These are phyloP conservation scores for Penicillium cinerascens DNA, from an alignment of 495 filamentous ascomycete species.

Conservation along the genomic window DNA sequence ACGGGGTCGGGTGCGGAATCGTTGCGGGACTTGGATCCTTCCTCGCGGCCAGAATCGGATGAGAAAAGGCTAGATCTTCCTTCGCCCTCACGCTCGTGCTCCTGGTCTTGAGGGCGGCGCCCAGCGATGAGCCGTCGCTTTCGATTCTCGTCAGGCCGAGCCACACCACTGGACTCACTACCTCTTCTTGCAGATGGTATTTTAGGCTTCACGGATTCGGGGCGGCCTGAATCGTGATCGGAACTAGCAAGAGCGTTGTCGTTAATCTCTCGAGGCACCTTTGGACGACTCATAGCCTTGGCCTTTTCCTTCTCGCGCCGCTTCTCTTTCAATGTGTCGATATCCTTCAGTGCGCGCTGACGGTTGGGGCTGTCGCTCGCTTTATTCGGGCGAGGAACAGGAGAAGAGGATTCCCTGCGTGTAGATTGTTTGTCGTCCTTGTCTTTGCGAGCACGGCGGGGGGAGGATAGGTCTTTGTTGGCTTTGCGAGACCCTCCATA, in stretches of 20 bases:
- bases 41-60: slow-evolving; percentile 43
- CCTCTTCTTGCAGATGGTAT: slow-evolving; percentile 25
- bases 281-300: slow-evolving; percentile 19
- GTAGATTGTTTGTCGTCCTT: slow-evolving; percentile 46
- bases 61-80: slow-evolving; percentile 37
- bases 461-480: slow-evolving; percentile 40
- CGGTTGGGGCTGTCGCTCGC: slow-evolving; percentile 28
- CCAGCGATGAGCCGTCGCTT: slow-evolving; percentile 44
- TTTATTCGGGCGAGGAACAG: slow-evolving; percentile 45
- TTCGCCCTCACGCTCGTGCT: slow-evolving; percentile 38
- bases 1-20: slow-evolving; percentile 26
- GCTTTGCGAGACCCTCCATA: slow-evolving; percentile 43
- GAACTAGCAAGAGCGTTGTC: slow-evolving; percentile 23
- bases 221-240: slow-evolving; percentile 27
- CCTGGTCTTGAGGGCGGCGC: slow-evolving; percentile 40
- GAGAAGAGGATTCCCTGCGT: slow-evolving; percentile 50
- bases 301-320: slow-evolving; percentile 36
- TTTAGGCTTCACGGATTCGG: slow-evolving; percentile 28
- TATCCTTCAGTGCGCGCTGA: slow-evolving; percentile 29
- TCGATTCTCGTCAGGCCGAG: slow-evolving; percentile 36
- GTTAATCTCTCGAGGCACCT: slow-evolving; percentile 17
- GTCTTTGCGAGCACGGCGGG: slow-evolving; percentile 56
- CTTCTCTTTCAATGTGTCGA: slow-evolving; percentile 27
- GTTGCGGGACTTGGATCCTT: slow-evolving; percentile 34
- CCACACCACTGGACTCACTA: slow-evolving; percentile 30